Conservation (phyloP, 2,329 filamentous ascomycete species). For the Metarhizium robertsii region DNA sequence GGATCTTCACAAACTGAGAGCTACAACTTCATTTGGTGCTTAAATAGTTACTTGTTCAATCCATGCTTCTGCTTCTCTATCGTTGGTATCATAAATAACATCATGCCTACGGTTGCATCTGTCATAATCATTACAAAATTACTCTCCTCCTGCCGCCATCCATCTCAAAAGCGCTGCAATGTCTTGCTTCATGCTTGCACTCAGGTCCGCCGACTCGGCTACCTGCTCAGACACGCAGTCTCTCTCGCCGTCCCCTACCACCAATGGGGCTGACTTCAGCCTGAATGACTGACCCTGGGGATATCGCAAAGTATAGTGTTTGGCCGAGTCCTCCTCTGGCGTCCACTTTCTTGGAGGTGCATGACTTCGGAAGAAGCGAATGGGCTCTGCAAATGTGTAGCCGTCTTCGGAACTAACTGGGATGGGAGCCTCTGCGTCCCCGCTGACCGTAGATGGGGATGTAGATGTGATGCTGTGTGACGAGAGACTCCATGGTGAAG, state of each 20-base stretch:
- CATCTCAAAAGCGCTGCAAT: slow-evolving; percentile 49
- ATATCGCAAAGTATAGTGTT: slow-evolving; percentile 12
- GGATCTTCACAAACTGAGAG: background rate
- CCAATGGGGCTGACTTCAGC: slow-evolving; percentile 31
- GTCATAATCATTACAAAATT: background rate
- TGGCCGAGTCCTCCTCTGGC: slow-evolving; percentile 22
- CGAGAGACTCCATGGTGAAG: slow-evolving; percentile 6
- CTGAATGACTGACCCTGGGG: slow-evolving; percentile 10
- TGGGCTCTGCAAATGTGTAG: slow-evolving; percentile 18
- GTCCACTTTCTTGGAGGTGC: slow-evolving; percentile 26
- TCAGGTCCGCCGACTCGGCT: slow-evolving; percentile 43
- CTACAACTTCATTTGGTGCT: too few species aligned
- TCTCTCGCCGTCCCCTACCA: slow-evolving; percentile 29
- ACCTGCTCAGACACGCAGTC: slow-evolving; percentile 10
- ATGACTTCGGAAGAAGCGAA: slow-evolving; percentile 22
- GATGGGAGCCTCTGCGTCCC: slow-evolving; percentile 28
- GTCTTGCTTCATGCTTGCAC: slow-evolving; percentile 42
- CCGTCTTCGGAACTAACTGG: slow-evolving; percentile 25
- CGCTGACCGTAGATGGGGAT: slow-evolving; percentile 19
- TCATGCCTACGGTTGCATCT: background rate
- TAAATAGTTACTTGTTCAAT: too few species aligned
- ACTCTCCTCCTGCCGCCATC: slow-evolving; percentile 24
- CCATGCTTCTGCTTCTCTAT: background rate
- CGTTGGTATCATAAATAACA: background rate
- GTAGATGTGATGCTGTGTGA: slow-evolving; percentile 16